Evolutionary conservation across 1,284 basidiomycete species (phyloP).

Genomic region (Phaffia rhodozyma): DNA sequence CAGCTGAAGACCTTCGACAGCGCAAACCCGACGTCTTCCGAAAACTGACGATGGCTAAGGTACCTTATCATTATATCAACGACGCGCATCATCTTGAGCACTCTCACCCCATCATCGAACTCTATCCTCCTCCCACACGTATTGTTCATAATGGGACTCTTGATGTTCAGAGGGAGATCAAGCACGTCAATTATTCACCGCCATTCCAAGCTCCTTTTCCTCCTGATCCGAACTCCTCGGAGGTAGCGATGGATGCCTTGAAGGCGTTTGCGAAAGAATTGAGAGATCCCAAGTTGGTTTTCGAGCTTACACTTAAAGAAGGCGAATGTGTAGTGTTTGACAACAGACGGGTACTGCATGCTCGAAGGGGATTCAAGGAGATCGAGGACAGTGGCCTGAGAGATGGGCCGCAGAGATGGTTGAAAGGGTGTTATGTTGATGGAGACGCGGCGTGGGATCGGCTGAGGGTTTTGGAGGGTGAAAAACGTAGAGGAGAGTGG

Average conservation of each 20-base stretch:
- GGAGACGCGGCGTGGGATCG: conserved; percentile 59
- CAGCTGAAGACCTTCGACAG: conserved; percentile 49
- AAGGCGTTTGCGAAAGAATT: conserved; percentile 50
- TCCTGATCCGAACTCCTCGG: conserved; percentile 39
- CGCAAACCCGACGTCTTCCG: conserved; percentile 47
- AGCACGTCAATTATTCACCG: conserved; percentile 79
- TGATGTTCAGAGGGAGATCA: conserved; percentile 31
- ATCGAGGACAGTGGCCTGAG: conserved; percentile 24
- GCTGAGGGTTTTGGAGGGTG: conserved; percentile 21
- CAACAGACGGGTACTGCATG: conserved; percentile 84
- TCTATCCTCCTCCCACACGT: conserved; percentile 27
- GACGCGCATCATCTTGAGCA: conserved; percentile 73
- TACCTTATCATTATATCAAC: conserved; percentile 84
- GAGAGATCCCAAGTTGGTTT: conserved; percentile 46
- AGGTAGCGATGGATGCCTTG: conserved; percentile 43
- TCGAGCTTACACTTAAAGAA: conserved; percentile 58
- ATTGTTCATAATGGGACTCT: conserved; percentile 5
- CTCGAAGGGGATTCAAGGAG: conserved; percentile 59
- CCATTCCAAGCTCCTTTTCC: conserved; percentile 81
- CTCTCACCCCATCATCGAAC: conserved; percentile 68
- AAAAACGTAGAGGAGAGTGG: background rate
- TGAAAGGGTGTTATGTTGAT: conserved; percentile 79
- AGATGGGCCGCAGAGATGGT: conserved; percentile 53
- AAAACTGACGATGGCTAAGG: conserved; percentile 49
- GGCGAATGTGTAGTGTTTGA: conserved; percentile 88